A percentile compares a stretch with the other conserved stretches of the same genome.
phyloP scores from a whole-genome alignment of 768 basidiomycete species.

The Gautieria morchelliformis region DNA sequence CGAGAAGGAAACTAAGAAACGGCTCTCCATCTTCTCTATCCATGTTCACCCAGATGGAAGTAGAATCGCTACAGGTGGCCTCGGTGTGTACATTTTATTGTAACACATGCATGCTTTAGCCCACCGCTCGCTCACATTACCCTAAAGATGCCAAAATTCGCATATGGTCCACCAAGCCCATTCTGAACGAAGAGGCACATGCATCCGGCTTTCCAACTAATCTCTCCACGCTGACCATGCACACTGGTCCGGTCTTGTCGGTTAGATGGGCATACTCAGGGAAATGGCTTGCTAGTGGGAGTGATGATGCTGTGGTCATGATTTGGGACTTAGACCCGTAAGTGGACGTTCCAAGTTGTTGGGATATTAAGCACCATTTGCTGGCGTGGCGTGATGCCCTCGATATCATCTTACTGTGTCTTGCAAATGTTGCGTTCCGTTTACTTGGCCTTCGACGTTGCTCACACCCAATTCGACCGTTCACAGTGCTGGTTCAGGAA shows the following conservation, averaged over 20 bases:
- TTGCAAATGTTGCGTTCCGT: no score
- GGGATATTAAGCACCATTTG: background rate
- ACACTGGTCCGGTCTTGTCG: conserved; percentile 85
- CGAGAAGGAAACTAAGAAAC: conserved; percentile 52
- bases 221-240: conserved; percentile 85
- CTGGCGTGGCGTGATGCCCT: no score
- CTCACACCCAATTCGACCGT: conserved; percentile 3
- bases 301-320: conserved; percentile 93
- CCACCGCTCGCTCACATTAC: background rate
- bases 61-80: conserved; percentile 92
- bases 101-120: background rate
- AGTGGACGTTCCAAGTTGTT: conserved; percentile 26
- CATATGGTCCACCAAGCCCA: conserved; percentile 95
- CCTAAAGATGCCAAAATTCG: conserved; percentile 76
- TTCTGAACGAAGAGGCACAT: conserved; percentile 66
- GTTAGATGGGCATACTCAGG: conserved; percentile 94
- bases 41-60: conserved; percentile 95
- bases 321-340: conserved; percentile 97
- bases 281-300: conserved; percentile 88
- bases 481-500: conserved; percentile 66
- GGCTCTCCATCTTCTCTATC: conserved; percentile 82
- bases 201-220: conserved; percentile 71
- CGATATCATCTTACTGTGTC: no score
- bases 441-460: no score
- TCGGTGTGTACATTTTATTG: conserved; percentile 21